Evolutionary conservation across 2,329 filamentous ascomycete species (phyloP), one percentile per base, ranked within the genome.

Genomic region (Onygena corvina): DNA sequence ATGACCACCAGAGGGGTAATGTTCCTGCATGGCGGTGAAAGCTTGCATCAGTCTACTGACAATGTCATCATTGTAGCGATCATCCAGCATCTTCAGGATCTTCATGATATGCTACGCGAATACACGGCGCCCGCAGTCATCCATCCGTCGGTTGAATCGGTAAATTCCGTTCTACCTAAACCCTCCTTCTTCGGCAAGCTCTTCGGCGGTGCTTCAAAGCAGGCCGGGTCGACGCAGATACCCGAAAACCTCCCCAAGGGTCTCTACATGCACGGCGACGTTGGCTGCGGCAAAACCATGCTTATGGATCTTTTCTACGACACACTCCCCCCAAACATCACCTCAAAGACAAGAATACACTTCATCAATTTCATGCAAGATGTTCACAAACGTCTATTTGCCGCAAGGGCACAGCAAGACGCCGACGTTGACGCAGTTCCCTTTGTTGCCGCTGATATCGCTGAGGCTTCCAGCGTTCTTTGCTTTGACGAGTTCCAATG

Each of bases 291-390:
- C 54, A 98, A 98, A 75, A 98, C 92, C 2, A 98, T 98, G 92
- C 74, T 98, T 62, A 98, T 98, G 92, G 90, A 98, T 64, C 73
- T 98, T 46, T 95, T 96, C 67, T 94, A 89, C 70, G 89, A 96
- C 56, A 95, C 90, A 0, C 72, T 96, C 18, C 92, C 92, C 0
- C 65, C 72, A 12, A 83, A 83, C 52, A 88, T 96, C 56, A 76
- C 74, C 50, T 79, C 80, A 27, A 95, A 94, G 71, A 93, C 83
- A 42, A 77, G 92, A 44, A 95, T 98, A 61, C 92, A 98, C 71
- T 98, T 98, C 68, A 88, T 96, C 72, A 94, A 94, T 66, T 98
- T 98, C 72, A 98, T 98, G 92, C 92, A 96, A 67, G 86, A 94
- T 65, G 84, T 96, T 45, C 92, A 98, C 70, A 87, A 83, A 65